Evolutionary conservation across 2,329 filamentous ascomycete genomes (phyloP).

Genomic region (Colletotrichum kahawae): DNA sequence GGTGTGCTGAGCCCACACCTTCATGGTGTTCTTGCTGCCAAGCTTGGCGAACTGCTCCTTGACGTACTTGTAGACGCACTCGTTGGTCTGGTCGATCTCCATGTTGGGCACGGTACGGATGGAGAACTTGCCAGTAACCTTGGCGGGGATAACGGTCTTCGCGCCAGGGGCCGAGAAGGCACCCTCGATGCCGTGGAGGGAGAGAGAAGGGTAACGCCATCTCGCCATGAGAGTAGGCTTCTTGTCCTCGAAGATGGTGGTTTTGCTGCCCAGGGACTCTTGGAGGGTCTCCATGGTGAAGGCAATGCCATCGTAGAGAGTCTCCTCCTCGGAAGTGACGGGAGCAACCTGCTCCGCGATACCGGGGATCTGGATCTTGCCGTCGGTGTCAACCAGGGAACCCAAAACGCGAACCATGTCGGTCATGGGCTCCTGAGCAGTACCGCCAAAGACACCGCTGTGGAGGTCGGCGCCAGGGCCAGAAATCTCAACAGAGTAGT

Average conservation of each 20-base stretch:
- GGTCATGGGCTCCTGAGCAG: constrained; percentile 98
- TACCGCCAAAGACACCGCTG: constrained; percentile 95
- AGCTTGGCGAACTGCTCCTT: constrained; percentile 86
- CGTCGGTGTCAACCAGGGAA: constrained; percentile 84
- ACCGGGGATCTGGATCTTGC: constrained; percentile 93
- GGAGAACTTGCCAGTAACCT: constrained; percentile 97
- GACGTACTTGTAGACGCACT: constrained; percentile 82
- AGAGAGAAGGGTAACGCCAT: constrained; percentile 94
- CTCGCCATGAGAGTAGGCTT: constrained; percentile 93
- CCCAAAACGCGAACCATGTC: constrained; percentile 85
- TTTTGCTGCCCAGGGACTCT: constrained; percentile 88
- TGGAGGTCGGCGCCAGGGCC: constrained; percentile 94
- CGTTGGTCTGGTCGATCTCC: constrained; percentile 90
- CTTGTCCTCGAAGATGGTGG: constrained; percentile 86
- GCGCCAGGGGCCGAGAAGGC: constrained; percentile 92
- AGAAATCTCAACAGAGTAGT: constrained; percentile 91
- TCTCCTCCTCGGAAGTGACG: constrained; percentile 83
- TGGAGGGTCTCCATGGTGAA: constrained; percentile 97
- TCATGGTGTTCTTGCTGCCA: constrained; percentile 88
- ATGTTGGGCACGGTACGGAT: constrained; percentile 98
- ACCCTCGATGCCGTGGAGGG: constrained; percentile 92
- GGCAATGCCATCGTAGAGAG: constrained; percentile 86
- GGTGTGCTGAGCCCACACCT: constrained; percentile 81
- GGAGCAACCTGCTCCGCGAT: constrained; percentile 93
- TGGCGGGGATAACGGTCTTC: constrained; percentile 98